phyloP scores from a whole-genome alignment of 2,329 filamentous ascomycete species.

The Pestalotiopsis sp. region DNA sequence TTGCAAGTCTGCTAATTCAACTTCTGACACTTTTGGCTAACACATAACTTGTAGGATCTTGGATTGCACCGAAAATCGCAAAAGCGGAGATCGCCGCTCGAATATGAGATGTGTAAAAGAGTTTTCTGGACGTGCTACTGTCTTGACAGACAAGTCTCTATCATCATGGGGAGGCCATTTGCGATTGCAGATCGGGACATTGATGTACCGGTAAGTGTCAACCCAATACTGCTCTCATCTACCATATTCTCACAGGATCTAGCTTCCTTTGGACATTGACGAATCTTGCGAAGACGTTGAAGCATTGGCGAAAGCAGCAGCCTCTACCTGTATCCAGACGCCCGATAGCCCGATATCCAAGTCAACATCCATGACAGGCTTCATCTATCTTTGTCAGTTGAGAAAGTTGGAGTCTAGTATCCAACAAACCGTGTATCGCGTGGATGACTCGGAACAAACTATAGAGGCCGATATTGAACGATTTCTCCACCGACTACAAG shows the following conservation, averaged over 20 bases:
- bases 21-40: neutral
- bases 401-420: slow-evolving; percentile 23
- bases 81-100: slow-evolving; percentile 17
- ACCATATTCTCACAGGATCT: neutral
- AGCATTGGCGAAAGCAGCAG: slow-evolving; percentile 12
- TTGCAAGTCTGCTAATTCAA: neutral
- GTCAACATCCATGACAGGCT: slow-evolving; percentile 28
- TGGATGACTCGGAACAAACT: slow-evolving; percentile 15
- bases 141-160: slow-evolving; percentile 33
- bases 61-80: slow-evolving; percentile 25
- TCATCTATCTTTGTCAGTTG: slow-evolving; percentile 24
- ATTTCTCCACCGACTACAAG: slow-evolving; percentile 20
- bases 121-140: slow-evolving; percentile 35
- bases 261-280: slow-evolving; percentile 31
- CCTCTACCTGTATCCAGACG: neutral
- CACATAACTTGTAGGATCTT: slow-evolving; percentile 13
- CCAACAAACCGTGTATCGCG: slow-evolving; percentile 23
- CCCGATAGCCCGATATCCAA: slow-evolving; percentile 18
- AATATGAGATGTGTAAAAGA: slow-evolving; percentile 27
- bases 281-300: slow-evolving; percentile 22
- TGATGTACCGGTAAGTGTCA: slow-evolving; percentile 21
- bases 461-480: slow-evolving; percentile 17
- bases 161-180: slow-evolving; percentile 32
- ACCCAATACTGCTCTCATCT: neutral
- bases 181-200: slow-evolving; percentile 32